Evolutionary conservation across 306 rosid genomes (phyloP), one percentile per base, ranked within the genome.

Genomic region (Dicorynia guianensis): DNA sequence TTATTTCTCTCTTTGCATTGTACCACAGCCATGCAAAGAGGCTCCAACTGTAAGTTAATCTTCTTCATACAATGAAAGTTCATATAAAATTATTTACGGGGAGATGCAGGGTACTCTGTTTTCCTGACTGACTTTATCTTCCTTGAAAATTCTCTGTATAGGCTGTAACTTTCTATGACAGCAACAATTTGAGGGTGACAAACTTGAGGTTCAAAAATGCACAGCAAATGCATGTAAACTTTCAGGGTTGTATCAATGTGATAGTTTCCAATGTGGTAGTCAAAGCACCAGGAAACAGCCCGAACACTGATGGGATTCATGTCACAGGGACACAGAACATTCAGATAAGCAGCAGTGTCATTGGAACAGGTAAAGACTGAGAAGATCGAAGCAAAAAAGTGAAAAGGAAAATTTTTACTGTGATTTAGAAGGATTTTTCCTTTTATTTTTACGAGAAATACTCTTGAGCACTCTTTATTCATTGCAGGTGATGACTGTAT

Each of bases 261-360:
- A 30, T 36, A 52, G 93, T 80, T 54, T 71, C 75, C 8, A 80
- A 83, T 82, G 69, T 95, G 1, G 20, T 48, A 9, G 80, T 95
- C 0, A 71, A 3, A n/a, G 91, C 97, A 59, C 97, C 98, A 0
- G 85, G 34, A 15, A 6, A 88, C 44, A 95, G 97, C 38, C 97
- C 97, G 4, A 95, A 95, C 76, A 95, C 98, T 3, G 98, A 95
- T 74, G 98, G 98, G 74, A 89, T 95, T 84, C 97, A 95, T 35
- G 65, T 95, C 59, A 75, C 96, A 0, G 86, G 0, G 3, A 83
- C 97, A 11, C 75, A 83, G 33, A 75, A 90, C 59, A 82, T 89
- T 67, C 0, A 25, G 8, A 83, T 95, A 39, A 79, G 40, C 13
- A 81, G 87, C 11, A 72, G 82, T 77, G 48, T 61, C 52, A 92